A percentile compares a stretch with the other conserved stretches of the same genome.
Evolutionary conservation across 139 green algal species (phyloP).

Genomic region (Chlorella sp.): DNA sequence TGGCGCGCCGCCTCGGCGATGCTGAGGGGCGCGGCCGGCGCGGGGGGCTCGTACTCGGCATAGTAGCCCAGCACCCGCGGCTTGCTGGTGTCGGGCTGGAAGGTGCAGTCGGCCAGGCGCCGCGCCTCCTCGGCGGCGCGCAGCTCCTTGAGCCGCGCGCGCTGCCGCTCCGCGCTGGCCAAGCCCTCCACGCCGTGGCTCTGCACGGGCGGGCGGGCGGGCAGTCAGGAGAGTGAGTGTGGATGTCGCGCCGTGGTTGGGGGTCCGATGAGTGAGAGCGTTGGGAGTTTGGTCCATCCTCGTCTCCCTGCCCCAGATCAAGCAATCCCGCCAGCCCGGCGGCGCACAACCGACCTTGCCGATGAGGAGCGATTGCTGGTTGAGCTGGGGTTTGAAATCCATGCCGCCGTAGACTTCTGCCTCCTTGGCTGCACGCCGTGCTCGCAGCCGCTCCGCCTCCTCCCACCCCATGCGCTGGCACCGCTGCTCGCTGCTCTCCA

Average conservation of each 20-base stretch:
- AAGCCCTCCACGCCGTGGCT: conserved; percentile 27
- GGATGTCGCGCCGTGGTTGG: no score
- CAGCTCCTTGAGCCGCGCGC: conserved; percentile 9
- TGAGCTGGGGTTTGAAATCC: conserved; percentile 29
- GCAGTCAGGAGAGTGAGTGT: no score
- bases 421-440: conserved; percentile 12
- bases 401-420: conserved; percentile 19
- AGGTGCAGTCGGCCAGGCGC: conserved; percentile 35
- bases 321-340: no score
- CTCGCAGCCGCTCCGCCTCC: conserved; percentile 1
- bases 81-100: conserved; percentile 42
- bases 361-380: conserved; percentile 5
- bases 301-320: no score
- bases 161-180: conserved; percentile 28
- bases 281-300: no score
- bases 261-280: no score
- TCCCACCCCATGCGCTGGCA: conserved; percentile 10
- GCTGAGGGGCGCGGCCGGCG: background rate
- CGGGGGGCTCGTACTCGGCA: conserved; percentile 19
- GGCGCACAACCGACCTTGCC: conserved; percentile 5
- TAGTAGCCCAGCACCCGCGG: conserved; percentile 20
- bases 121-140: conserved; percentile 19
- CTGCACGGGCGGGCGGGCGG: background rate
- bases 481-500: conserved; percentile 19
- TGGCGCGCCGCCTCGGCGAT: conserved; percentile 10